These are phyloP conservation scores for Mimosa bimucronata DNA, from an alignment of 306 rosid species.

Conservation along the genomic window DNA sequence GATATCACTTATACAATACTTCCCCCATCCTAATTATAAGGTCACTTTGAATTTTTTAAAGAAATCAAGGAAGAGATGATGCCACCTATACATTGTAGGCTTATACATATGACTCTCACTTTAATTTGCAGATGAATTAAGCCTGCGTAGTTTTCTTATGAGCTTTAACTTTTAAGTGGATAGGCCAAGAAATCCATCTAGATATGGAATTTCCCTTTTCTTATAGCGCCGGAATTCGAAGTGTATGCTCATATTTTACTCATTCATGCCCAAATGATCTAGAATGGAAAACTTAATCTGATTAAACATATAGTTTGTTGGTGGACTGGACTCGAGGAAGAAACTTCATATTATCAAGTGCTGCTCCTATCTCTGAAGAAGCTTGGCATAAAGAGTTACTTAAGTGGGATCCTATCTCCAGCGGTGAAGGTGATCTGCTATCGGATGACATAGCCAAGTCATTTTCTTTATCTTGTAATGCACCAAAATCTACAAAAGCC, in stretches of 20 bases:
- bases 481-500: constrained; percentile 62
- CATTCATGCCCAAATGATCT: constrained; percentile 1
- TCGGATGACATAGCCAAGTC: constrained; percentile 71
- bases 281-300: constrained; percentile 24
- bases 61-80: constrained; percentile 6
- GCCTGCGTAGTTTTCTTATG: background rate
- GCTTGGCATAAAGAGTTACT: constrained; percentile 55
- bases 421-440: constrained; percentile 82
- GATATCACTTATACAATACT: no score
- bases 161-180: background rate
- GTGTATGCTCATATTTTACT: background rate
- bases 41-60: no score
- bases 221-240: background rate
- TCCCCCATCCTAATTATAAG: no score
- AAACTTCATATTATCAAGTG: constrained; percentile 75
- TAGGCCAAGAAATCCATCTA: background rate
- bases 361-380: constrained; percentile 60
- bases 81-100: background rate
- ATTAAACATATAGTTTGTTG: constrained; percentile 56
- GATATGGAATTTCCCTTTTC: background rate
- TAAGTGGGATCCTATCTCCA: constrained; percentile 84
- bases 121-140: background rate
- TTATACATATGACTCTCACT: background rate
- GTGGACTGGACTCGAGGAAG: constrained; percentile 91
- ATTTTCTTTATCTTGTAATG: constrained; percentile 50